These are phyloP conservation scores for Spathaspora gorwiae DNA, from an alignment of 805 yeast species.

Conservation along the genomic window DNA sequence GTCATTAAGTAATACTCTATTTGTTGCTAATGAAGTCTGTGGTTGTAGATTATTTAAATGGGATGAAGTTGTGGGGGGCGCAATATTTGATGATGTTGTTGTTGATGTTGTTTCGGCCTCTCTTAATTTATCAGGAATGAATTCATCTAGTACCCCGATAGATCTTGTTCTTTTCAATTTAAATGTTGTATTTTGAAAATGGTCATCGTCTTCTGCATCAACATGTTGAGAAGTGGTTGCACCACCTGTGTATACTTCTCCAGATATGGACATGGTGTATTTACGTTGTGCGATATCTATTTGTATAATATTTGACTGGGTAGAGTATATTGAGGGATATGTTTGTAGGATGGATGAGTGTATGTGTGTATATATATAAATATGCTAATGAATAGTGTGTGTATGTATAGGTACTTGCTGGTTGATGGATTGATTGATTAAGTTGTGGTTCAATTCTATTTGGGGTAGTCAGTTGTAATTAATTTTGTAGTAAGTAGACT, in stretches of 20 bases:
- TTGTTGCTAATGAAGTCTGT: not conserved
- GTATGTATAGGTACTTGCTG: too few species aligned
- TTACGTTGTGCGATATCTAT: too few species aligned
- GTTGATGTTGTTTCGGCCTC: slow-evolving; percentile 2
- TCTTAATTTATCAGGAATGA: slow-evolving; percentile 32
- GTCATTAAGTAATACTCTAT: too few species aligned
- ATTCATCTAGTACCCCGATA: slow-evolving; percentile 73
- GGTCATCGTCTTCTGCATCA: slow-evolving; percentile 66
- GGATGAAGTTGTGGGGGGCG: slow-evolving; percentile 1
- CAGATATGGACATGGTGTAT: slow-evolving; percentile 5
- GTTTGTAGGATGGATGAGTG: too few species aligned
- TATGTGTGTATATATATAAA: too few species aligned
- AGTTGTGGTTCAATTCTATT: too few species aligned
- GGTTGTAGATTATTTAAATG: not conserved
- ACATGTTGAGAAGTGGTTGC: slow-evolving; percentile 63
- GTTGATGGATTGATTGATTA: too few species aligned
- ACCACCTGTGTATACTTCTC: slow-evolving; percentile 48
- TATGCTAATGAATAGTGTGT: too few species aligned
- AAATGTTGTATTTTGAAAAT: slow-evolving; percentile 66
- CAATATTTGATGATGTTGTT: not conserved
- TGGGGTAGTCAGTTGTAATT: too few species aligned
- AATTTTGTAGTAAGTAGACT: too few species aligned
- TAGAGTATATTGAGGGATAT: too few species aligned
- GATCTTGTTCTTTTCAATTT: slow-evolving; percentile 78
- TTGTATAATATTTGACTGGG: too few species aligned